A percentile compares a stretch with the other conserved stretches of the same genome.
phyloP scores from a whole-genome alignment of 176 grass and related monocot genomes.

The Tillandsia fasciculata region DNA sequence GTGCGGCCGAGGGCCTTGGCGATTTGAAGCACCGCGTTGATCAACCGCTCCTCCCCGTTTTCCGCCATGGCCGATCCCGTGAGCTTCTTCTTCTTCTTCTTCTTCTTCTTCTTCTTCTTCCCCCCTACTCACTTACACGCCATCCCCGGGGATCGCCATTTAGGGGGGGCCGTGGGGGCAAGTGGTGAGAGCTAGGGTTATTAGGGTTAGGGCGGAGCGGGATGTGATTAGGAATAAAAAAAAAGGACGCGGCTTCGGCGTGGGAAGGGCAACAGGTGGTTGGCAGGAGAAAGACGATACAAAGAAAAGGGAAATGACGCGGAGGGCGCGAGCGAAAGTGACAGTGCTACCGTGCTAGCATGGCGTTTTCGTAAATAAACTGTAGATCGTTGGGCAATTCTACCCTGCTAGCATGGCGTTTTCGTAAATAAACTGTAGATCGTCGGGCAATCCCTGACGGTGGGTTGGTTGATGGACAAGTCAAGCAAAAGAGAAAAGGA shows the following conservation, averaged over 20 bases:
- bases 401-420: background rate
- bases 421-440: background rate
- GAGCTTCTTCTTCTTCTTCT: background rate
- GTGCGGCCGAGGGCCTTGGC: constrained; percentile 75
- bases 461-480: no score
- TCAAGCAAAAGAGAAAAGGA: no score
- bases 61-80: constrained; percentile 48
- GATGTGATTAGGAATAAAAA: background rate
- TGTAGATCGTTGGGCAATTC: no score
- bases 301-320: constrained; percentile 5
- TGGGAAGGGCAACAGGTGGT: constrained; percentile 8
- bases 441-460: no score
- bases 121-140: background rate
- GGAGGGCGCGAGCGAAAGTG: background rate
- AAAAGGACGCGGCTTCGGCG: constrained; percentile 13
- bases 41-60: constrained; percentile 94
- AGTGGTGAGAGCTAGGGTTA: constrained; percentile 21
- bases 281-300: constrained; percentile 3
- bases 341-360: background rate
- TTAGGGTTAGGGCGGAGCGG: background rate
- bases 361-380: background rate
- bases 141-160: background rate
- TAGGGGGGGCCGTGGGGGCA: background rate
- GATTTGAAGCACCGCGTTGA: constrained; percentile 86
- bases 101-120: background rate